phyloP scores from a whole-genome alignment of 805 yeast species.

The Nadsonia fulvescens region DNA sequence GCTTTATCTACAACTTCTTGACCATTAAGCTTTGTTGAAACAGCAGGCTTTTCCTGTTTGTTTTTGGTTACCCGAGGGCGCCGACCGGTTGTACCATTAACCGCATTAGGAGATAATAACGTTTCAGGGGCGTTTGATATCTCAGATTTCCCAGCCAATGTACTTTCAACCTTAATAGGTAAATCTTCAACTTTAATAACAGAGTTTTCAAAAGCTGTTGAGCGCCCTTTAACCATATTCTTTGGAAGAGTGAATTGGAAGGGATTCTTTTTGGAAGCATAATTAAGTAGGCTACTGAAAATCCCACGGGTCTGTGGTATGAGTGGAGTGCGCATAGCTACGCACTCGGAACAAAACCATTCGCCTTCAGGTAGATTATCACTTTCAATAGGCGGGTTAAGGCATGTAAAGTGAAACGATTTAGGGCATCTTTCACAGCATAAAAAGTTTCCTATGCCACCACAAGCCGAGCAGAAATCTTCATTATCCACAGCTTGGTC shows the following conservation, averaged over 20 bases:
- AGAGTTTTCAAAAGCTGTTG: too few species aligned
- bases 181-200: too few species aligned
- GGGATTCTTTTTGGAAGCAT: slow-evolving; percentile 43
- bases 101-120: too few species aligned
- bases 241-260: slow-evolving; percentile 49
- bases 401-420: slow-evolving; percentile 80
- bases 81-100: too few species aligned
- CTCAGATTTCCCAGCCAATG: too few species aligned
- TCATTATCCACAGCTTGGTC: slow-evolving; percentile 32
- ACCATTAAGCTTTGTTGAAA: too few species aligned
- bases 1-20: too few species aligned
- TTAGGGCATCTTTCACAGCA: slow-evolving; percentile 90
- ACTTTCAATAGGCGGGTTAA: slow-evolving; percentile 76
- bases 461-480: slow-evolving; percentile 83
- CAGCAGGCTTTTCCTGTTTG: too few species aligned
- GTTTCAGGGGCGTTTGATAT: too few species aligned
- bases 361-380: slow-evolving; percentile 60
- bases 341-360: slow-evolving; percentile 77
- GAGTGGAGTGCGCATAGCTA: slow-evolving; percentile 25
- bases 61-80: too few species aligned
- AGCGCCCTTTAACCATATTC: too few species aligned
- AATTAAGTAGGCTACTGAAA: slow-evolving; percentile 40
- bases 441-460: slow-evolving; percentile 70
- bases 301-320: slow-evolving; percentile 20
- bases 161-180: too few species aligned